These are phyloP conservation scores for Mitragyna speciosa DNA, from an alignment of 257 asterid genomes.

Conservation along the genomic window DNA sequence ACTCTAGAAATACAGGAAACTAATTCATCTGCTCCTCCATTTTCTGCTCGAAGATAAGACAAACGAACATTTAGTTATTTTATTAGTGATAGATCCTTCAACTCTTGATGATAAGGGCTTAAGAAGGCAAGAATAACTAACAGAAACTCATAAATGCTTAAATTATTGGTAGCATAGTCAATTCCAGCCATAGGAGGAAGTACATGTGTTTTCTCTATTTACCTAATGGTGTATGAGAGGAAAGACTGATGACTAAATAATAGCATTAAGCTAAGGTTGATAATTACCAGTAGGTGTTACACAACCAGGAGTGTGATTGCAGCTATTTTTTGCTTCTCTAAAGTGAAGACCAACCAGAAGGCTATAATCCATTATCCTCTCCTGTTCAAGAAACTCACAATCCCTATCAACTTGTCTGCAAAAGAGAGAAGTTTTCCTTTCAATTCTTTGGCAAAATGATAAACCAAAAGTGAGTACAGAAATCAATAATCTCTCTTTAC, in stretches of 20 bases:
- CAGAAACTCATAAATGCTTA: neutral
- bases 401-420: constrained; percentile 50
- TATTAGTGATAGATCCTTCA: neutral
- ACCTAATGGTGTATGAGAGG: neutral
- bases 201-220: neutral
- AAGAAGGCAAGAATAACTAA: neutral
- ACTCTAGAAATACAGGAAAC: constrained; percentile 63
- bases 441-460: neutral
- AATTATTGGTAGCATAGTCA: neutral
- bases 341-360: constrained; percentile 48
- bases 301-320: constrained; percentile 30
- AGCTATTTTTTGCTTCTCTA: constrained; percentile 27
- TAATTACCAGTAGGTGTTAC: constrained; percentile 35
- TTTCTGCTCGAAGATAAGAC: constrained; percentile 36
- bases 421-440: neutral
- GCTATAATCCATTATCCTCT: constrained; percentile 49
- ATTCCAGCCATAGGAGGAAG: neutral
- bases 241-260: neutral
- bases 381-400: constrained; percentile 44
- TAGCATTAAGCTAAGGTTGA: neutral
- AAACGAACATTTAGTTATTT: constrained; percentile 1
- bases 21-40: constrained; percentile 58
- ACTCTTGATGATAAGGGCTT: neutral
- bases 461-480: too few species aligned
- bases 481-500: neutral